Percentiles rank a stretch among this genome's conserved stretches.
Evolutionary conservation across 225 moss, liverwort and hornwort genomes (phyloP).

Genomic region (Bryoerythrophyllum caledonicum): DNA sequence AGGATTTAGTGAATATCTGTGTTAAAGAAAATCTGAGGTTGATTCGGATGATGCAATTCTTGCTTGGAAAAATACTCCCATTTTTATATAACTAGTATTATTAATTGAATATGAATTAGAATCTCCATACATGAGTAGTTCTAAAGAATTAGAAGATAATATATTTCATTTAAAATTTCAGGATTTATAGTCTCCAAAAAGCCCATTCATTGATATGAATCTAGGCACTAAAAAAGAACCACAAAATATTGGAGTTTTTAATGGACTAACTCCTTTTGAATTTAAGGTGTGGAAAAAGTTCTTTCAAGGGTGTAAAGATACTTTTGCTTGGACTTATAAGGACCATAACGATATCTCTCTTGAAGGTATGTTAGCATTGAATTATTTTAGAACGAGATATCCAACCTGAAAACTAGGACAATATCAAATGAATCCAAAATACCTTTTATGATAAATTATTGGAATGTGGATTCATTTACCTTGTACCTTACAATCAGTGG

Average conservation of each 20-base stretch:
- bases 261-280: neutral
- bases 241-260: neutral
- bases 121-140: no score
- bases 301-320: neutral
- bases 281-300: neutral
- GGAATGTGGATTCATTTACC: no score
- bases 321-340: neutral
- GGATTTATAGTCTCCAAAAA: no score
- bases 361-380: neutral
- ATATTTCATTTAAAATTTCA: no score
- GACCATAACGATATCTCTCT: neutral
- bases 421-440: neutral
- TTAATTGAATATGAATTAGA: no score
- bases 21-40: accelerated
- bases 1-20: no score
- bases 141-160: no score
- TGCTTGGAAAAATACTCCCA: no score
- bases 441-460: no score
- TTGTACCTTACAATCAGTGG: no score
- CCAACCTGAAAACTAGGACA: neutral
- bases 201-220: neutral
- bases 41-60: no score
- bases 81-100: no score
- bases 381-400: neutral
- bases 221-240: neutral